Base-by-base conservation (phyloP, 306 rosid species). In the Vigna reflexopilosa region DNA sequence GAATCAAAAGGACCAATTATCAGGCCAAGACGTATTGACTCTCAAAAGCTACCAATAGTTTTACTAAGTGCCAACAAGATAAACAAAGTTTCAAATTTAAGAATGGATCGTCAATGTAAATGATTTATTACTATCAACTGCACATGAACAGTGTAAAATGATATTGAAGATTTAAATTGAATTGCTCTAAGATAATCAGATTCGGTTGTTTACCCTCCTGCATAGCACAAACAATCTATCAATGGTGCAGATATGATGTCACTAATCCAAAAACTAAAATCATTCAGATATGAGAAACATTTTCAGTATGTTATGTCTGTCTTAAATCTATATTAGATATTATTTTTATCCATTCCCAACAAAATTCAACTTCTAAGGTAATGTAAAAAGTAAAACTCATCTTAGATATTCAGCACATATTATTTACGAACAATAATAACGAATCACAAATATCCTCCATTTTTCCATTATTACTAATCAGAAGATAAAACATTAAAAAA, bases 1-100 rank as follows among this genome's bases (percentile, higher is more conserved):
- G 87, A 83, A 83, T 69, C 80, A 84, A 85, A 69, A 68, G 36
- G 62, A 82, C 42, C 70, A 83, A 76, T n/a, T 26, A 56, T 80
- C 54, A 75, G 81, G 81, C 64, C 6, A 13, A 9, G 52, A 30
- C 64, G 48, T 76, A 76, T 67, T 36, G 52, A 80, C 64, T 66
- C 62, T 70, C 56, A 67, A 77, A 17, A 17, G 38, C 71, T 58
- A 11, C 45, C 51, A 70, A 19, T 69, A 70, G 16, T 77, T 19
- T 20, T 34, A 76, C 63, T 57, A 70, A 58, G 30, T 34, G 67
- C 38, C 69, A 68, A 47, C 47, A 69, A 75, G 66, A 59, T 61
- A 10, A n/a, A 56, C 64, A 52, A 47, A 54, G n/a, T 63, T 70
- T 78, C 28, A 57, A 49, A 40, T 11, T 61, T 70, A 58, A 64